Conservation (phyloP, 1,139 yeast genomes). For the Suhomyces bokatorum region DNA sequence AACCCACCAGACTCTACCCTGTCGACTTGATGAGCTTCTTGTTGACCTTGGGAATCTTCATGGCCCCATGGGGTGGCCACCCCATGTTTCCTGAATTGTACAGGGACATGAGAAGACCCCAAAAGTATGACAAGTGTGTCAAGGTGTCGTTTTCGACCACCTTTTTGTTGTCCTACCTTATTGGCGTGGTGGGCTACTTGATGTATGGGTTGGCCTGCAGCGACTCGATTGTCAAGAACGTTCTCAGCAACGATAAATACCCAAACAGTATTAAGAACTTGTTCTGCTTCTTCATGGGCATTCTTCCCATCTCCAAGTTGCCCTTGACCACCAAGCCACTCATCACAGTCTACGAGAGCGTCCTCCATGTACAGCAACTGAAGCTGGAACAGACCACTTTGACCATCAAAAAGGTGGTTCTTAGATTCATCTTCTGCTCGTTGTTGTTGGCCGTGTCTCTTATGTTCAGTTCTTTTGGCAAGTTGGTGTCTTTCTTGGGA, state of each 20-base stretch:
- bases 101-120: conserved; percentile 80
- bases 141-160: conserved; percentile 38
- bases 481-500: conserved; percentile 80
- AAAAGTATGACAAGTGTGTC: conserved; percentile 31
- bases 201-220: conserved; percentile 42
- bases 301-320: conserved; percentile 42
- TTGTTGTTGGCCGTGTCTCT: conserved; percentile 53
- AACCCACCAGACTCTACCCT: conserved; percentile 54
- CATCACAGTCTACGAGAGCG: conserved; percentile 40
- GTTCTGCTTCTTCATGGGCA: conserved; percentile 39
- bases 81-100: conserved; percentile 81
- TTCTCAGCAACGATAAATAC: conserved; percentile 36
- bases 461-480: conserved; percentile 74
- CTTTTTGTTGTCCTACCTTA: conserved; percentile 32
- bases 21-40: conserved; percentile 47
- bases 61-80: conserved; percentile 93
- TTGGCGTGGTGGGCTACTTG: conserved; percentile 40
- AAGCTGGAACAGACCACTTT: neutral
- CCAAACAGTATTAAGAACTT: conserved; percentile 34
- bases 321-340: conserved; percentile 44
- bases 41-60: conserved; percentile 68
- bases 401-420: conserved; percentile 15
- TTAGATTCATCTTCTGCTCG: conserved; percentile 26
- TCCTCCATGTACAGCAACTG: conserved; percentile 9
- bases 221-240: conserved; percentile 42